These are phyloP conservation scores for Aspergillus sp. DNA, from an alignment of 2,329 filamentous ascomycete species.

Conservation along the genomic window DNA sequence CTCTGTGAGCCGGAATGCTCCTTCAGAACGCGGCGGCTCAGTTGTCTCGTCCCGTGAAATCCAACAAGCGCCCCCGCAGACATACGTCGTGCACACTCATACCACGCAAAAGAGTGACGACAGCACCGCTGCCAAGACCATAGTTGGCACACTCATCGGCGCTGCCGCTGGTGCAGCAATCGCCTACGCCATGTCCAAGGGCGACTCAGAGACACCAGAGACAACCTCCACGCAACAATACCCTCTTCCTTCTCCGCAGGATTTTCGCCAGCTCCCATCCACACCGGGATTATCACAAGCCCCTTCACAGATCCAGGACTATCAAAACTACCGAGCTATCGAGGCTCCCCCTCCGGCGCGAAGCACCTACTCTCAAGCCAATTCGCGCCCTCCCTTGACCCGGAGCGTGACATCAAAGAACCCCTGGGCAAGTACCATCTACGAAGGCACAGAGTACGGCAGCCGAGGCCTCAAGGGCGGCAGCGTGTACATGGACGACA, in stretches of 20 bases:
- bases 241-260: constrained; percentile 25
- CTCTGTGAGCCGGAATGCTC: constrained; percentile 27
- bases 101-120: constrained; percentile 41
- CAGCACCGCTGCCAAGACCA: constrained; percentile 59
- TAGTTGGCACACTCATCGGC: constrained; percentile 77
- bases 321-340: constrained; percentile 36
- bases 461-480: constrained; percentile 21
- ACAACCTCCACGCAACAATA: constrained; percentile 25
- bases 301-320: constrained; percentile 28
- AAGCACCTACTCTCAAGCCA: constrained; percentile 35
- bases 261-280: constrained; percentile 30
- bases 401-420: constrained; percentile 46
- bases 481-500: constrained; percentile 33
- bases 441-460: constrained; percentile 44
- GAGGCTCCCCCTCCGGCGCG: constrained; percentile 33
- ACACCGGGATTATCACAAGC: constrained; percentile 25
- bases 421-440: constrained; percentile 46
- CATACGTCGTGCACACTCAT: constrained; percentile 31
- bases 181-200: constrained; percentile 73
- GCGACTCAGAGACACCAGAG: constrained; percentile 49
- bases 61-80: constrained; percentile 25
- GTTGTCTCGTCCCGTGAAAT: constrained; percentile 28
- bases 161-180: constrained; percentile 77
- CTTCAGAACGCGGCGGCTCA: constrained; percentile 21
- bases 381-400: constrained; percentile 36